Evolutionary conservation across 352 stramenopile genomes (phyloP).

Genomic region (Globisporangium mamillatum): DNA sequence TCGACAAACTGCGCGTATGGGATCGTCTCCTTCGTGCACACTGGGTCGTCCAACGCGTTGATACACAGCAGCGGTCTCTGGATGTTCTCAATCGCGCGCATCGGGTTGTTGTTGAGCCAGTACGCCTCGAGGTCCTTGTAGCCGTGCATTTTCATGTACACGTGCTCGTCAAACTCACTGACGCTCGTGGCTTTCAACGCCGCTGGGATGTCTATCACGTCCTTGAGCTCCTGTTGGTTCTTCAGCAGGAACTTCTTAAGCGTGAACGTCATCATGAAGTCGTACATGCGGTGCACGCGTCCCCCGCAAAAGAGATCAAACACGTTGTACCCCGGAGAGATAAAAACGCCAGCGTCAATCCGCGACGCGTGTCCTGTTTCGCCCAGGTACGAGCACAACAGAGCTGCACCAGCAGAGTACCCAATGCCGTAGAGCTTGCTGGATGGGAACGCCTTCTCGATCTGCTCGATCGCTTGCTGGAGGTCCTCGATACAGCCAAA

Average conservation of each 20-base stretch:
- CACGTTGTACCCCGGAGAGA: slow-evolving; percentile 77
- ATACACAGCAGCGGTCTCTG: slow-evolving; percentile 62
- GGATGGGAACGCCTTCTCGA: slow-evolving; percentile 44
- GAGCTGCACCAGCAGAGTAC: slow-evolving; percentile 64
- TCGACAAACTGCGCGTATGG: slow-evolving; percentile 49
- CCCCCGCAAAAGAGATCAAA: slow-evolving; percentile 70
- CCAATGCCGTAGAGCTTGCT: slow-evolving; percentile 66
- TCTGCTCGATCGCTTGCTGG: slow-evolving; percentile 42
- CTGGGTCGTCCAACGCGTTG: slow-evolving; percentile 74
- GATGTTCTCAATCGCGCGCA: slow-evolving; percentile 57
- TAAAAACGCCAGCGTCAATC: slow-evolving; percentile 55
- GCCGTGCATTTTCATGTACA: slow-evolving; percentile 82
- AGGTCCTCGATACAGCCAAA: slow-evolving; percentile 74
- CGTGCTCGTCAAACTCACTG: slow-evolving; percentile 67
- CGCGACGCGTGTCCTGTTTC: slow-evolving; percentile 51
- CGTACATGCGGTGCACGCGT: slow-evolving; percentile 65
- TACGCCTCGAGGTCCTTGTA: slow-evolving; percentile 64
- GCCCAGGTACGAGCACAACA: slow-evolving; percentile 73
- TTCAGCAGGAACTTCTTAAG: slow-evolving; percentile 65
- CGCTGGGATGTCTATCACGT: slow-evolving; percentile 44
- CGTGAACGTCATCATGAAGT: slow-evolving; percentile 76
- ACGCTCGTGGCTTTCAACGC: slow-evolving; percentile 55
- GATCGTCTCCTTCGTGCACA: slow-evolving; percentile 77
- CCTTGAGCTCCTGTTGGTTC: slow-evolving; percentile 39
- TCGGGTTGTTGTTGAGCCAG: slow-evolving; percentile 75